Evolutionary conservation across 2,329 filamentous ascomycete species (phyloP), one percentile per base, ranked within the genome.

Genomic region (Pseudogymnoascus sp.): DNA sequence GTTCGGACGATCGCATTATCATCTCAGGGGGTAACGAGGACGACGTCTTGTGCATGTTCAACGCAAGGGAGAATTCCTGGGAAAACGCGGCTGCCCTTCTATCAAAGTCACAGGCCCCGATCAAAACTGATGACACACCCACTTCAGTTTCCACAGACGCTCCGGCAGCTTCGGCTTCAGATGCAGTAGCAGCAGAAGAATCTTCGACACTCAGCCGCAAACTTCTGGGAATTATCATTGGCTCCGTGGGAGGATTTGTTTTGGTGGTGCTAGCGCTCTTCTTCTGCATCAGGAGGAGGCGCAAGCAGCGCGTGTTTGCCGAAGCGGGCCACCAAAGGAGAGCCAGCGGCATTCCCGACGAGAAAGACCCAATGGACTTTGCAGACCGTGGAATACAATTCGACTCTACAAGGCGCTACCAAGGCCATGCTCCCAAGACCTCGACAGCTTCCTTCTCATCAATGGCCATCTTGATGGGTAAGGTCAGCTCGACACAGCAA

Each of bases 151-250:
- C 74, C 16, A 71, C 76, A 12, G 70, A 75, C 2, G 61, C 72
- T 4, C 65, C 69, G 10, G 33, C 71, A 16, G 67, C 72, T 14
- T 69, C 72, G 7, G 69, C 73, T 0, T 70, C 69, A 61, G 66
- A 26, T 26, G 23, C 72, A 37, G 69, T 74, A 14, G 69, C 75
- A 1, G 66, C 71, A 6, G 72, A 72, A 4, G 67, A 71, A 3
- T 66, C 72, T n/a, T 29, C 43, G 43, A 19, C 23, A 45, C 23
- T 49, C 12, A 29, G 23, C 14, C 43, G 74, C 67, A 85, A 85
- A 6, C 88, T 96, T 29, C 81, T 97, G 1, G 92, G 90, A 35
- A 90, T 90, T 60, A 90, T 90, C 0, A 80, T 97, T 0, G 92
- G 92, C 11, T 86, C 87, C n/a, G 85, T 96, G 21, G 83, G 90